Conservation (phyloP, 257 asterid species). For the Oldenlandia corymbosa region DNA sequence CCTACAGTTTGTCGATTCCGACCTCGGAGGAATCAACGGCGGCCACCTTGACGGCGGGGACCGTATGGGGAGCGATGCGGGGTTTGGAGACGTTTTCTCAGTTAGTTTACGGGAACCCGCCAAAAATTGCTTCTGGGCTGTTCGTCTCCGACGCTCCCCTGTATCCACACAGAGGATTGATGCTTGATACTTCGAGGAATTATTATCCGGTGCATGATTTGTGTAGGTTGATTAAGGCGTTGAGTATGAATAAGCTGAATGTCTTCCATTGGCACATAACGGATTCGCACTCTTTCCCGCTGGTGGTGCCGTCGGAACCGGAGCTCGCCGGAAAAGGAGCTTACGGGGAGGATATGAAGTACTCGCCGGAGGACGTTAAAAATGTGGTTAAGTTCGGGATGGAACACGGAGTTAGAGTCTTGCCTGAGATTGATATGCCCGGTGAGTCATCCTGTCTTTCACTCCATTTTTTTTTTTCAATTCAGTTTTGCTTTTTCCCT, state of each 20-base stretch:
- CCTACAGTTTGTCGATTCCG: slow-evolving; percentile 58
- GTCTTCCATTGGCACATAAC: slow-evolving; percentile 96
- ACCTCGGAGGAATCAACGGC: slow-evolving; percentile 14
- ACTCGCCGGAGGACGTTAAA: slow-evolving; percentile 62
- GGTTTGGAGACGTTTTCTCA: slow-evolving; percentile 90
- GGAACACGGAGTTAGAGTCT: slow-evolving; percentile 71
- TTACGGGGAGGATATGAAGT: slow-evolving; percentile 62
- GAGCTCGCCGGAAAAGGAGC: slow-evolving; percentile 67
- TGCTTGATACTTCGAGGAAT: slow-evolving; percentile 84
- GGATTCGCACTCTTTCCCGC: slow-evolving; percentile 89
- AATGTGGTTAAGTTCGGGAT: slow-evolving; percentile 63
- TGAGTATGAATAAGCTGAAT: slow-evolving; percentile 87
- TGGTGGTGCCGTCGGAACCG: slow-evolving; percentile 73
- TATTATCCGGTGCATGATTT: slow-evolving; percentile 51
- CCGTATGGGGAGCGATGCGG: slow-evolving; percentile 89
- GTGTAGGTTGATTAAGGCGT: slow-evolving; percentile 61
- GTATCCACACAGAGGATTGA: slow-evolving; percentile 59
- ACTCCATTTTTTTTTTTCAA: neutral
- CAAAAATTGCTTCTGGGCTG: slow-evolving; percentile 48
- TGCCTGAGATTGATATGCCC: slow-evolving; percentile 98
- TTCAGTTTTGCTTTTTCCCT: too few relatives aligned
- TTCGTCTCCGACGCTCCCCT: slow-evolving; percentile 57
- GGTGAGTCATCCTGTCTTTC: slow-evolving; percentile 35
- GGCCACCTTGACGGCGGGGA: slow-evolving; percentile 43
- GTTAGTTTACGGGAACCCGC: slow-evolving; percentile 48